Conservation (phyloP, 352 stramenopile species). For the Synura sp. region DNA sequence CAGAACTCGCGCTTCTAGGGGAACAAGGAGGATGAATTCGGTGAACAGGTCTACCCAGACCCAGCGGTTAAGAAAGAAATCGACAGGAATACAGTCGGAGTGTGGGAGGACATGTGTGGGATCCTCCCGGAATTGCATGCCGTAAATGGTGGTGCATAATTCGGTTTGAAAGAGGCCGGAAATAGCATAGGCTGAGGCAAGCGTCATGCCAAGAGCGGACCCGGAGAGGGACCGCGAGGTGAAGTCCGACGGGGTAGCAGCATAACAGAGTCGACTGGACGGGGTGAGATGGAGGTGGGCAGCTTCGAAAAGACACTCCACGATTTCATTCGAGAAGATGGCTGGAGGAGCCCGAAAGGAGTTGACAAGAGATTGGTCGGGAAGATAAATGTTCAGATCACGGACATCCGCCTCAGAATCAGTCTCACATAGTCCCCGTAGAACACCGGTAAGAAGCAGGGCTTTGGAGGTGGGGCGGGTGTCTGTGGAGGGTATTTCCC, state of each 20-base stretch:
- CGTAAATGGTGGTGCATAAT: conserved; percentile 1
- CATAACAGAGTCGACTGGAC: conserved; percentile 13
- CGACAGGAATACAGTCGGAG: not conserved
- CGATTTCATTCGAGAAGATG: conserved; percentile 18
- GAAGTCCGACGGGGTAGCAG: conserved; percentile 1
- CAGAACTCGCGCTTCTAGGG: conserved; percentile 9
- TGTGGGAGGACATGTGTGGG: not conserved
- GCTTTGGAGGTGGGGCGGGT: conserved; percentile 14
- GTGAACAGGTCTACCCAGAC: conserved; percentile 6
- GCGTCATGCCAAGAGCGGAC: conserved; percentile 22
- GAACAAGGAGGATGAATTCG: conserved; percentile 4
- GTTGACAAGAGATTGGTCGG: conserved; percentile 11
- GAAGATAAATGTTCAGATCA: too few species aligned
- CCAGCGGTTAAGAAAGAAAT: too few species aligned
- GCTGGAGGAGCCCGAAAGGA: conserved; percentile 10
- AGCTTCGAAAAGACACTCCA: conserved; percentile 23
- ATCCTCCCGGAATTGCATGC: conserved; percentile 7
- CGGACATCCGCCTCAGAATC: conserved; percentile 1
- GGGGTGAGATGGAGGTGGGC: conserved; percentile 11
- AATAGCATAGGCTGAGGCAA: too few species aligned
- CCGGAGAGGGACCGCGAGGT: conserved; percentile 9
- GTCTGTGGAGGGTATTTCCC: conserved; percentile 23
- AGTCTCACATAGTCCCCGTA: conserved; percentile 6
- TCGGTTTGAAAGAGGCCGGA: not conserved
- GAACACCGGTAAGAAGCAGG: conserved; percentile 1